Evolutionary conservation across 306 rosid species (phyloP).

Genomic region (Begonia peltatifolia): DNA sequence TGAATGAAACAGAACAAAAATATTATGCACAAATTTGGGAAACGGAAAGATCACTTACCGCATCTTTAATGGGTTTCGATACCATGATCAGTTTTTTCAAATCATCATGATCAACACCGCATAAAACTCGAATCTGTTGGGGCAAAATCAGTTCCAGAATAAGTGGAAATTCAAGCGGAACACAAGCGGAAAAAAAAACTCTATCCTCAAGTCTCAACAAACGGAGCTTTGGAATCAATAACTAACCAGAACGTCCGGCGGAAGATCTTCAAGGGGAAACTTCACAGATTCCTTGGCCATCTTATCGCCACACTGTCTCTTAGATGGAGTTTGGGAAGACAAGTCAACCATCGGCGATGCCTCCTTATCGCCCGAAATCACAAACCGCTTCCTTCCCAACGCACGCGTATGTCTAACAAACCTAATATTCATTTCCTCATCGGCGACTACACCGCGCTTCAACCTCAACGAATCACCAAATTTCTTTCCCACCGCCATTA

Average conservation of each 20-base stretch:
- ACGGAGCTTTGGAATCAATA: neutral
- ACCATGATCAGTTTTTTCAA: slow-evolving; percentile 49
- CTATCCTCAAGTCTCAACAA: neutral
- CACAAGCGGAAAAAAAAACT: neutral
- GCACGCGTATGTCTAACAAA: slow-evolving; percentile 24
- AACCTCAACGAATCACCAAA: slow-evolving; percentile 11
- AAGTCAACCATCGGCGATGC: slow-evolving; percentile 7
- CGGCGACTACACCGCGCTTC: slow-evolving; percentile 11
- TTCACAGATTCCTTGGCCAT: slow-evolving; percentile 4
- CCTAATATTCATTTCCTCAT: slow-evolving; percentile 20
- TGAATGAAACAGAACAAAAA: neutral
- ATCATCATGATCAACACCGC: slow-evolving; percentile 70
- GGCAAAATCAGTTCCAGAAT: neutral
- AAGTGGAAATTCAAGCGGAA: neutral
- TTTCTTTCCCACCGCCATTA: slow-evolving; percentile 38
- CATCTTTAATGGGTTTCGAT: slow-evolving; percentile 44
- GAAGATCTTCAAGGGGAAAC: slow-evolving; percentile 46
- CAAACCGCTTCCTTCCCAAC: slow-evolving; percentile 49
- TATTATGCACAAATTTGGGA: too few relatives aligned
- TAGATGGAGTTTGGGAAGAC: slow-evolving; percentile 20
- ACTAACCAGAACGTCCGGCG: slow-evolving; percentile 64
- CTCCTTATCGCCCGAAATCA: slow-evolving; percentile 17
- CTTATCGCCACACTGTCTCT: slow-evolving; percentile 26
- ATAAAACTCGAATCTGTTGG: slow-evolving; percentile 36
- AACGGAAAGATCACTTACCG: slow-evolving; percentile 24